Evolutionary conservation across 75 land plant species (phyloP).

Genomic region (Gnetum montanum): DNA sequence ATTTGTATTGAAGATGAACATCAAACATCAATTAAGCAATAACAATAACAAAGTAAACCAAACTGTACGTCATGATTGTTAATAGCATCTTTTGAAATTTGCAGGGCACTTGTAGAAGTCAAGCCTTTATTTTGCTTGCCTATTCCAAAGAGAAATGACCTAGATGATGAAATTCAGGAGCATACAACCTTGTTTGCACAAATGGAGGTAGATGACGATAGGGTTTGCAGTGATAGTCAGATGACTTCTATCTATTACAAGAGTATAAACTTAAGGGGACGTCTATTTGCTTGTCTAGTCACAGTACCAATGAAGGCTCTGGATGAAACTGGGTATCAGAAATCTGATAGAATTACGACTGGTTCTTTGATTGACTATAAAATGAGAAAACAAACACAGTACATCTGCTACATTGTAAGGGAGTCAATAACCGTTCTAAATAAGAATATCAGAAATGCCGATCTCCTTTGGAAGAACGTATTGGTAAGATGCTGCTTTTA

Average conservation of each 20-base stretch:
- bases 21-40: background rate
- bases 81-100: slow-evolving; percentile 2
- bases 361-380: background rate
- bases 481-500: slow-evolving; percentile 31
- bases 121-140: slow-evolving; percentile 61
- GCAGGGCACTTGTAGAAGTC: slow-evolving; percentile 76
- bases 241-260: slow-evolving; percentile 28
- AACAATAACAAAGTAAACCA: too few species aligned
- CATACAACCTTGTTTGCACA: background rate
- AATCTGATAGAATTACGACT: slow-evolving; percentile 3
- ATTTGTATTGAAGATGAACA: background rate
- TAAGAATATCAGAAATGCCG: slow-evolving; percentile 20
- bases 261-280: slow-evolving; percentile 32
- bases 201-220: slow-evolving; percentile 3
- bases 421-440: slow-evolving; percentile 38
- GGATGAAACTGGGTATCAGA: slow-evolving; percentile 17
- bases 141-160: slow-evolving; percentile 8
- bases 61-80: too few species aligned
- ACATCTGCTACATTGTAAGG: slow-evolving; percentile 17
- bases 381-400: slow-evolving; percentile 10
- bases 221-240: slow-evolving; percentile 12
- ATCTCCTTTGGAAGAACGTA: slow-evolving; percentile 48
- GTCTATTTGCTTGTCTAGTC: slow-evolving; percentile 33
- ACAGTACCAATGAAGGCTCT: slow-evolving; percentile 26
- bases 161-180: slow-evolving; percentile 1